Conservation (phyloP, 1,284 basidiomycete genomes). For the Kwoniella shivajii region DNA sequence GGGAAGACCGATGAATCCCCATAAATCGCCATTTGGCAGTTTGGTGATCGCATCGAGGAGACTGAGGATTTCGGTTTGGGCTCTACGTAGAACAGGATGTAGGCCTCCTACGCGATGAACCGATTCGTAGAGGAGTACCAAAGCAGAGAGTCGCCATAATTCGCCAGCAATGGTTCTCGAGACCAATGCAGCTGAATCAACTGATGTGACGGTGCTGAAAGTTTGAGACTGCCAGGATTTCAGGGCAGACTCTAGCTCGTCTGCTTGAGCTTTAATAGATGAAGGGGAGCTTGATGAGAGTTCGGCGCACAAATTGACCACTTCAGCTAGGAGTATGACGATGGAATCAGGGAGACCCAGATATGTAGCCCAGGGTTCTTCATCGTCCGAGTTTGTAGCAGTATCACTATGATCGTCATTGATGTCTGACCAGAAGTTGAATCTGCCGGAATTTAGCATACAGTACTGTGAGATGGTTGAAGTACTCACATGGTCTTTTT, state of each 20-base stretch:
- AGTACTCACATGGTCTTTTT: constrained; percentile 27
- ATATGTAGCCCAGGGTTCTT: constrained; percentile 35
- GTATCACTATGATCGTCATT: constrained; percentile 2
- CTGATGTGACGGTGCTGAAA: constrained; percentile 2
- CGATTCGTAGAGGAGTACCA: constrained; percentile 32
- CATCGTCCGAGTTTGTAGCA: constrained; percentile 9
- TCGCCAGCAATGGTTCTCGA: constrained; percentile 33
- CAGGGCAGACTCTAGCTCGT: constrained; percentile 27
- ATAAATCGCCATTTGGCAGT: constrained; percentile 34
- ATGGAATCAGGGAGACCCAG: constrained; percentile 39
- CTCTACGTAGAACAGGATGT: constrained; percentile 31
- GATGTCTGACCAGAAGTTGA: constrained; percentile 25
- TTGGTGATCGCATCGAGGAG: constrained; percentile 27
- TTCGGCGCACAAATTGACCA: constrained; percentile 37
- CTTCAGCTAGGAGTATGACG: constrained; percentile 32
- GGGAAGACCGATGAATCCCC: constrained; percentile 32
- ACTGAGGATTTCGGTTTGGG: constrained; percentile 24
- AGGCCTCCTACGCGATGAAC: constrained; percentile 33
- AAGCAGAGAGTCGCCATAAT: constrained; percentile 28
- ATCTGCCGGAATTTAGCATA: constrained; percentile 5
- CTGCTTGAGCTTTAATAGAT: constrained; percentile 26
- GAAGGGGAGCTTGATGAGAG: constrained; percentile 2
- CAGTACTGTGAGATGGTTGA: neutral
- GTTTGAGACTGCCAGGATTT: constrained; percentile 22
- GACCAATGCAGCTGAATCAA: constrained; percentile 30